A percentile compares a stretch with the other conserved stretches of the same genome.
Evolutionary conservation across 495 filamentous ascomycete genomes (phyloP).

Genomic region (Neurospora sublineolata): DNA sequence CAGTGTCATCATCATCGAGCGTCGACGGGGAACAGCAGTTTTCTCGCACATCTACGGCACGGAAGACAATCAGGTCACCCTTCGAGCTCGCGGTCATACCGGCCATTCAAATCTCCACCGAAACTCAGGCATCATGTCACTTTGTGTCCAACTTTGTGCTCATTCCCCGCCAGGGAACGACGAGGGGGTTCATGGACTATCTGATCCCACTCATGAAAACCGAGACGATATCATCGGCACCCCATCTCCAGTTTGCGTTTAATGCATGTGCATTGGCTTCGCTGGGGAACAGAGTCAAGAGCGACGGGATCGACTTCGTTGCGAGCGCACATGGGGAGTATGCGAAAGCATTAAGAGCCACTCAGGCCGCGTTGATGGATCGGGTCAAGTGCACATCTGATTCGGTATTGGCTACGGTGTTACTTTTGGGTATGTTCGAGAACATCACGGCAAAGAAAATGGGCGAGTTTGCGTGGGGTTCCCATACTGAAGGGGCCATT

Average conservation of each 20-base stretch:
- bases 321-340: slow-evolving; percentile 34
- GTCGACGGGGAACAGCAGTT: neutral
- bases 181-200: slow-evolving; percentile 45
- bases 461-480: slow-evolving; percentile 38
- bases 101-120: slow-evolving; percentile 25
- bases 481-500: slow-evolving; percentile 43
- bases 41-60: neutral
- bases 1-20: neutral
- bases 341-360: slow-evolving; percentile 39
- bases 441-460: slow-evolving; percentile 36
- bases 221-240: slow-evolving; percentile 16
- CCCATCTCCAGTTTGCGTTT: slow-evolving; percentile 31
- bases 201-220: slow-evolving; percentile 42
- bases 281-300: slow-evolving; percentile 36
- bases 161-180: slow-evolving; percentile 29
- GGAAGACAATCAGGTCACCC: slow-evolving; percentile 4
- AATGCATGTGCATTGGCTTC: slow-evolving; percentile 51
- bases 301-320: slow-evolving; percentile 15
- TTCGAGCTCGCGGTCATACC: slow-evolving; percentile 13
- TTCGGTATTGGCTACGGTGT: slow-evolving; percentile 47
- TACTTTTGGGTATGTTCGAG: slow-evolving; percentile 45
- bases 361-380: slow-evolving; percentile 41
- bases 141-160: slow-evolving; percentile 49
- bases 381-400: slow-evolving; percentile 32
- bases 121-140: slow-evolving; percentile 40